Evolutionary conservation across 2,329 filamentous ascomycete genomes (phyloP).

Genomic region (Stemphylium vesicarium): DNA sequence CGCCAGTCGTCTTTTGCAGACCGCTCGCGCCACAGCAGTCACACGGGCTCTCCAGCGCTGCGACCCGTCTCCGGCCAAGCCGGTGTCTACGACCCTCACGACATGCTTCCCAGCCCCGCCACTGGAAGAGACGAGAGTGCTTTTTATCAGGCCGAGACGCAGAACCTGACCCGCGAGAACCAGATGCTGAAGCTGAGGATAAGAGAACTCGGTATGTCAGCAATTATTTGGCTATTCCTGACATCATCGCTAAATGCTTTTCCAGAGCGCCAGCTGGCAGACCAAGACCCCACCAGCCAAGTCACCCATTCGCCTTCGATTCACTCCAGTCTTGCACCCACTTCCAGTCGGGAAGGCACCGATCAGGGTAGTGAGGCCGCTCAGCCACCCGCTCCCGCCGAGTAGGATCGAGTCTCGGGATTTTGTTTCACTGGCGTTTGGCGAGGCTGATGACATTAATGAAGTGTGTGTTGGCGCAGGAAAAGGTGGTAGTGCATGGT

Average conservation of each 20-base stretch:
- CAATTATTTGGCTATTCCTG: neutral
- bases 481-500: neutral
- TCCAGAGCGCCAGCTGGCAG: conserved; percentile 45
- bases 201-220: conserved; percentile 68
- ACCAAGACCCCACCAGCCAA: conserved; percentile 39
- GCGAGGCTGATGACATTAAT: neutral
- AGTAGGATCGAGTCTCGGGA: neutral
- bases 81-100: conserved; percentile 58
- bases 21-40: conserved; percentile 48
- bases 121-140: conserved; percentile 70
- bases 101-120: conserved; percentile 63
- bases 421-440: conserved; percentile 2
- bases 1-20: conserved; percentile 53
- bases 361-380: conserved; percentile 4
- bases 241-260: conserved; percentile 1
- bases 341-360: conserved; percentile 22
- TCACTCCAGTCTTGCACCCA: conserved; percentile 35
- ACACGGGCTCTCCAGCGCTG: conserved; percentile 53
- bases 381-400: conserved; percentile 6
- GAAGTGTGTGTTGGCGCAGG: conserved; percentile 5
- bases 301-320: conserved; percentile 40
- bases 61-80: conserved; percentile 60
- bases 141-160: conserved; percentile 83
- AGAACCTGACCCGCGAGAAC: conserved; percentile 78
- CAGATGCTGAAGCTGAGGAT: conserved; percentile 81